Conservation (phyloP, 1,284 basidiomycete genomes). For the Sporisorium sorghi region DNA sequence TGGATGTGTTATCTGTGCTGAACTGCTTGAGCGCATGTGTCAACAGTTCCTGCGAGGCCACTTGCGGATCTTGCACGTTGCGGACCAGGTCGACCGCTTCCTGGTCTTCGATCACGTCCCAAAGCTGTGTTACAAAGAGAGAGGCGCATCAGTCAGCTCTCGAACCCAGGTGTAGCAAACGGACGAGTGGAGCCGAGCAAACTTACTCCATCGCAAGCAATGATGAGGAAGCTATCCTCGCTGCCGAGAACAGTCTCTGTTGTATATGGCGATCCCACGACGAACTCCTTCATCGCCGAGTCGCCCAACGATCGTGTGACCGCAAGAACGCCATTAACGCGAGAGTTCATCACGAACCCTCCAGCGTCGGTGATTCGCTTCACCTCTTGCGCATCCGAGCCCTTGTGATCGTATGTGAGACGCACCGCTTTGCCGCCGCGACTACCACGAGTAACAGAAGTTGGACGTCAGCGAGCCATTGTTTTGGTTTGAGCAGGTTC, state of each 20-base stretch:
- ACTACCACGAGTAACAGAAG: constrained; percentile 40
- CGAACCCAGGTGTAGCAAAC: neutral
- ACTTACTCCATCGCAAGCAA: constrained; percentile 96
- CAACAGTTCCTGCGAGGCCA: constrained; percentile 82
- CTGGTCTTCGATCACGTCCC: constrained; percentile 96
- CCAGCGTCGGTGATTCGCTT: constrained; percentile 97
- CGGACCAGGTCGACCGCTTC: constrained; percentile 87
- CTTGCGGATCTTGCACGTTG: constrained; percentile 81
- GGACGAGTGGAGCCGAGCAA: neutral
- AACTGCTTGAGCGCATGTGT: constrained; percentile 87
- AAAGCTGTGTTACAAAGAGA: constrained; percentile 76
- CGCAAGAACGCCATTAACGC: constrained; percentile 93
- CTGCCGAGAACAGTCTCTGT: constrained; percentile 92
- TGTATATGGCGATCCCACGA: constrained; percentile 96
- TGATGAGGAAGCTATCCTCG: constrained; percentile 92
- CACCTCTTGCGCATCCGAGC: constrained; percentile 94
- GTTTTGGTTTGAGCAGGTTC: no score
- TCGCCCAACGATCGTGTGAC: constrained; percentile 97
- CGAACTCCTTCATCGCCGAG: constrained; percentile 99
- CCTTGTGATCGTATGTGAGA: constrained; percentile 98
- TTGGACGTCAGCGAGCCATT: neutral
- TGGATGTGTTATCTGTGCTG: constrained; percentile 82
- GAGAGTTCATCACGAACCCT: constrained; percentile 97
- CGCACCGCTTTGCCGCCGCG: constrained; percentile 89
- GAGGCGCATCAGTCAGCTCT: neutral